These are phyloP conservation scores for Plectranthus barbatus DNA, from an alignment of 257 asterid genomes.

Conservation along the genomic window DNA sequence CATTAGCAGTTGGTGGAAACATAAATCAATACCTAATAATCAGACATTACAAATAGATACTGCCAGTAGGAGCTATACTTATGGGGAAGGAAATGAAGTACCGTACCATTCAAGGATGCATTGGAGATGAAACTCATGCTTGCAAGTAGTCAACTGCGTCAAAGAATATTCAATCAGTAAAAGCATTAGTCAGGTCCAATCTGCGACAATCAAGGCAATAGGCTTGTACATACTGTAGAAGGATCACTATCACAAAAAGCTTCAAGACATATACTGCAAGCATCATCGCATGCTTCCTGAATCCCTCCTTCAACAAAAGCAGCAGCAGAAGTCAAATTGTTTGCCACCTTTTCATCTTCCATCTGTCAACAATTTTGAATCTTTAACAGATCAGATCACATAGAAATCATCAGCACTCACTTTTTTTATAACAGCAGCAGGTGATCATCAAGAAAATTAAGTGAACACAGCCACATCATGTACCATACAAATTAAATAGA, in stretches of 20 bases:
- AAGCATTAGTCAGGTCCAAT: background rate
- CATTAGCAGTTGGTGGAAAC: background rate
- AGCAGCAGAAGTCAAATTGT: slow-evolving; percentile 72
- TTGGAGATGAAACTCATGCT: slow-evolving; percentile 89
- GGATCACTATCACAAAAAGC: slow-evolving; percentile 73
- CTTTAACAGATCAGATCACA: background rate
- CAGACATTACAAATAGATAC: background rate
- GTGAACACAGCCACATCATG: background rate
- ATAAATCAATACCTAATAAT: background rate
- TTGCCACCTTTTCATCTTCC: slow-evolving; percentile 58
- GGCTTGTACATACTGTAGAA: slow-evolving; percentile 43
- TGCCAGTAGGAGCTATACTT: background rate
- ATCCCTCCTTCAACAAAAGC: slow-evolving; percentile 94
- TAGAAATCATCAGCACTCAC: background rate
- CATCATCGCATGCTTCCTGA: slow-evolving; percentile 85
- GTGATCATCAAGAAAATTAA: background rate
- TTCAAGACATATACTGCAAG: slow-evolving; percentile 96
- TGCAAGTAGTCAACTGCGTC: slow-evolving; percentile 75
- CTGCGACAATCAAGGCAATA: background rate
- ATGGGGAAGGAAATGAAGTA: background rate
- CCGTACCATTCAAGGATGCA: slow-evolving; percentile 82
- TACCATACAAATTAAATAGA: background rate
- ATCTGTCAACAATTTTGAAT: slow-evolving; percentile 33
- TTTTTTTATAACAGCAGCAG: background rate
- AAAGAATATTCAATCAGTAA: background rate